Base-by-base conservation (phyloP, 805 yeast species). In the Pichia scutulata region DNA sequence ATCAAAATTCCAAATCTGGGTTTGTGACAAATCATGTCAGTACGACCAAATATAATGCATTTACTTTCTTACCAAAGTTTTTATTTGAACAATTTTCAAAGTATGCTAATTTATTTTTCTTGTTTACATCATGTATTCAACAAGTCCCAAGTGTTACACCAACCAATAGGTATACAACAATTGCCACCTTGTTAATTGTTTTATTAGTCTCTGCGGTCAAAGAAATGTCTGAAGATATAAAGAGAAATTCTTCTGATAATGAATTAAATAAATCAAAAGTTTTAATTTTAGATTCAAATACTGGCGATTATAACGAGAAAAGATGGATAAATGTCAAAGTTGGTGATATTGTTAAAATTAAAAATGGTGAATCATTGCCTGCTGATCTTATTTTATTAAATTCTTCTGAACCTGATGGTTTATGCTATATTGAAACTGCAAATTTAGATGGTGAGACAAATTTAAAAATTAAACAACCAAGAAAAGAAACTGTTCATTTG, bases 401-500 rank as follows among this genome's bases (percentile, higher is more conserved):
- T 23, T 89, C 97, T 0, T 92, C 98, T 0, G 99, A 93, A 66
- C 99, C 99, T 0, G 98, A 92, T 67, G 99, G 99, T 2, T 73
- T 93, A 53, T 95, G 99, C 66, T 93, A 93, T 61, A 88, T 95
- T 50, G 99, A 93, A 68, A 93, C 99, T 1, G 96, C 99, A 0
- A 93, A 93, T 61, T 72, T 93, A 57, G 99, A 93, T 67, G 99
- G 99, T 51, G 99, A 93, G 66, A 95, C 99, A 0, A 93, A 93
- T 65, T 74, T 93, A 60, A 93, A 93, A 63, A 93, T 93, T 63
- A 95, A 95, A 62, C 98, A 93, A 65, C 81, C 97, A 1, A 75
- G 76, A 47, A 71, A 78, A 2, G 96, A 89, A 60, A 93, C 99
- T 0, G 75, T 88, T 4, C 73, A 75, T 53, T 64, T 86, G 50